Percentiles rank a stretch among this genome's conserved stretches.
Evolutionary conservation across 495 filamentous ascomycete genomes (phyloP).

Genomic region (Recurvomyces mirabilis): DNA sequence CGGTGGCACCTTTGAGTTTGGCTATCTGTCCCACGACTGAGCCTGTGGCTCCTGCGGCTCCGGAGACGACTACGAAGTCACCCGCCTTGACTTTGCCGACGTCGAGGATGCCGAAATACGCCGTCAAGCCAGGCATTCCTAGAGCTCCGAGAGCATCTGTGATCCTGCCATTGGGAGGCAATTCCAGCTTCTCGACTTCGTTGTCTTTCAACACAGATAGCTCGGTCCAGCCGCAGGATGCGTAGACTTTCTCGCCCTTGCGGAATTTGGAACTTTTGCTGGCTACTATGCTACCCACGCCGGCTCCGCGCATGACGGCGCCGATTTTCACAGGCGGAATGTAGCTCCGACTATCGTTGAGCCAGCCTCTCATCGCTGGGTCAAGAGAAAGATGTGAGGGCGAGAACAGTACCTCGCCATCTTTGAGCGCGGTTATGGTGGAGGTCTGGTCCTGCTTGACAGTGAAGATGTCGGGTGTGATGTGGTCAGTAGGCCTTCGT

Average conservation of each 20-base stretch:
- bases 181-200: constrained; percentile 34
- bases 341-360: constrained; percentile 54
- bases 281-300: constrained; percentile 36
- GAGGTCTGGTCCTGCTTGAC: not conserved
- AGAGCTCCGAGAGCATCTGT: constrained; percentile 53
- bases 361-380: constrained; percentile 61
- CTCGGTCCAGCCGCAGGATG: constrained; percentile 50
- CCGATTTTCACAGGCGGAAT: constrained; percentile 54
- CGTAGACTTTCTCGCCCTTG: constrained; percentile 43
- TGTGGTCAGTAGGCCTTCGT: not conserved
- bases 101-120: constrained; percentile 40
- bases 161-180: constrained; percentile 37
- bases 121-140: constrained; percentile 39
- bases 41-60: constrained; percentile 57
- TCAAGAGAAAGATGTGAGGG: constrained; percentile 54
- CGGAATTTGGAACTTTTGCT: constrained; percentile 30
- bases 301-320: constrained; percentile 54
- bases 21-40: constrained; percentile 52
- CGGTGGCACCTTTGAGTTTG: constrained; percentile 48
- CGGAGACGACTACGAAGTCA: constrained; percentile 40
- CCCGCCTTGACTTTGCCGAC: constrained; percentile 28
- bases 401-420: constrained; percentile 50
- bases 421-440: constrained; percentile 27
- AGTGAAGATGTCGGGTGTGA: not conserved
- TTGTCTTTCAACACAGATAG: constrained; percentile 42